Evolutionary conservation across 495 filamentous ascomycete species (phyloP).

Genomic region (Immersiella caudata): DNA sequence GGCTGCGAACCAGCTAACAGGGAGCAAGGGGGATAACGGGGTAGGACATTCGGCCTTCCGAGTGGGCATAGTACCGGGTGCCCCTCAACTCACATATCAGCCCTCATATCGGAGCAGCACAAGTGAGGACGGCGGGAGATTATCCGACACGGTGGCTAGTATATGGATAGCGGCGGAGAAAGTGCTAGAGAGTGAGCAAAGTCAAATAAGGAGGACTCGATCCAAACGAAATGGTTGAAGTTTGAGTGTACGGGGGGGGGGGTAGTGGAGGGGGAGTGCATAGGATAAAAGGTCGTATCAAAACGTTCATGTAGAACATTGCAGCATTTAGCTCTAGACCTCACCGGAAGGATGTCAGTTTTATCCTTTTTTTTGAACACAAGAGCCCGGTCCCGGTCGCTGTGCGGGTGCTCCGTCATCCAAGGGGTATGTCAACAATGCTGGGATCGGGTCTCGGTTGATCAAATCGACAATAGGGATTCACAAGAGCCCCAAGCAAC

Average conservation of each 20-base stretch:
- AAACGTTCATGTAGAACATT: background rate
- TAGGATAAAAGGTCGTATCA: background rate
- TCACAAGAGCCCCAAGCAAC: too few relatives aligned
- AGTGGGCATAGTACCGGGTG: background rate
- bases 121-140: conserved; percentile 5
- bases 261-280: background rate
- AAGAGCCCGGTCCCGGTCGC: background rate
- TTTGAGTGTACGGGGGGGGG: background rate
- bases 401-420: background rate
- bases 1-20: background rate
- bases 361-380: background rate
- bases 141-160: conserved; percentile 20
- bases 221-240: background rate
- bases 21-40: background rate
- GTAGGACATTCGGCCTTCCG: background rate
- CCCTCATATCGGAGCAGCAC: conserved; percentile 1
- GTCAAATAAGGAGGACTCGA: background rate
- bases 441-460: background rate
- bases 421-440: conserved; percentile 13
- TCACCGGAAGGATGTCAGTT: background rate
- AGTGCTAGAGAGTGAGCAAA: conserved; percentile 13
- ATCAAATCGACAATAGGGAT: background rate
- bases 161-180: conserved; percentile 30
- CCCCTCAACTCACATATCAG: background rate
- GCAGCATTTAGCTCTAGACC: background rate